Conservation (phyloP, 2,329 filamentous ascomycete genomes). For the Exophiala calicioides region DNA sequence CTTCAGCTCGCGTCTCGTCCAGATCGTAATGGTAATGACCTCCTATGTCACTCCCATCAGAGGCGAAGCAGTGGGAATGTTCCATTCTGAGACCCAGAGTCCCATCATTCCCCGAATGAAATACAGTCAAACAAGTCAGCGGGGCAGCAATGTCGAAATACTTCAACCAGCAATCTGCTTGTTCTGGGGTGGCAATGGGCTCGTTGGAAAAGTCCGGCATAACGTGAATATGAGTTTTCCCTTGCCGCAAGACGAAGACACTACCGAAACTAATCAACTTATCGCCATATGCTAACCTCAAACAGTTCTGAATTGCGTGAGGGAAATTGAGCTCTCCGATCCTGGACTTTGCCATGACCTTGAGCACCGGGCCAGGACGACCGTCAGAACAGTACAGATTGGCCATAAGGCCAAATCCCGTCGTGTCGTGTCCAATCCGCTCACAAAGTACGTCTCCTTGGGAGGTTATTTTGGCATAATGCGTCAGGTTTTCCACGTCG, state of each 20-base stretch:
- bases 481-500: conserved; percentile 31
- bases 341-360: conserved; percentile 38
- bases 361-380: conserved; percentile 38
- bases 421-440: conserved; percentile 22
- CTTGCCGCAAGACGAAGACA: conserved; percentile 43
- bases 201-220: conserved; percentile 48
- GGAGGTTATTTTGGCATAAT: conserved; percentile 31
- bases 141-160: conserved; percentile 39
- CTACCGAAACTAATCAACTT: conserved; percentile 44
- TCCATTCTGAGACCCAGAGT: conserved; percentile 47
- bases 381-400: conserved; percentile 46
- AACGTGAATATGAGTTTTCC: conserved; percentile 43
- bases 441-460: conserved; percentile 26
- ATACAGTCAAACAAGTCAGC: conserved; percentile 44
- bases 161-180: conserved; percentile 43
- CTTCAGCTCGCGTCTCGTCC: conserved; percentile 34
- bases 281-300: conserved; percentile 38
- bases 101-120: conserved; percentile 46
- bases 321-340: conserved; percentile 37
- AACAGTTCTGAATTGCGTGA: conserved; percentile 36
- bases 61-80: conserved; percentile 51
- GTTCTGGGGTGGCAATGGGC: conserved; percentile 34
- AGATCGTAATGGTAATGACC: conserved; percentile 50
- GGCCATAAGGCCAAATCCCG: conserved; percentile 46
- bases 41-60: conserved; percentile 33